Evolutionary conservation across 345 rosid genomes (phyloP).

Genomic region (Rhodamnia argentea): DNA sequence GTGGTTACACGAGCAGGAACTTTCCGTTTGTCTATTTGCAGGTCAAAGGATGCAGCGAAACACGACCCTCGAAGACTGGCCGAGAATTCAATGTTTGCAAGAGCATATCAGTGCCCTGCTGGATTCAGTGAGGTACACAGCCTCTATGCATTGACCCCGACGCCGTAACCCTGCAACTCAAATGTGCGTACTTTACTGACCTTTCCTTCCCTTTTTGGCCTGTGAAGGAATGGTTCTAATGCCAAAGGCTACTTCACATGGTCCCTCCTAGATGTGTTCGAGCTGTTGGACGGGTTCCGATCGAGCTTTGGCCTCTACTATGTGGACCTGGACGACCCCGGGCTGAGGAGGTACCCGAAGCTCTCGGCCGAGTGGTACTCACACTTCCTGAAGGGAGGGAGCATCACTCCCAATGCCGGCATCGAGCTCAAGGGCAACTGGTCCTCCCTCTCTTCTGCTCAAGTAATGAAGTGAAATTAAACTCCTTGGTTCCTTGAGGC

Average conservation of each 20-base stretch:
- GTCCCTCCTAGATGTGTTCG: constrained; percentile 12
- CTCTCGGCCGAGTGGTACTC: constrained; percentile 9
- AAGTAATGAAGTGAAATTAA: background rate
- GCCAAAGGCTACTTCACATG: constrained; percentile 12
- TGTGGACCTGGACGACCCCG: constrained; percentile 12
- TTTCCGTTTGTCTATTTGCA: background rate
- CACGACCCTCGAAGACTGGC: constrained; percentile 2
- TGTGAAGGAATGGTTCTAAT: background rate
- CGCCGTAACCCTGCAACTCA: background rate
- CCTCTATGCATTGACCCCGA: background rate
- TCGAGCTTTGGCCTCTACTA: constrained; percentile 6
- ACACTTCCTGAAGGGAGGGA: constrained; percentile 3
- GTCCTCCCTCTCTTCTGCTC: background rate
- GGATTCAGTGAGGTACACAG: background rate
- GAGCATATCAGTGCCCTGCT: constrained; percentile 1
- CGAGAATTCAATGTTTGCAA: constrained; percentile 4
- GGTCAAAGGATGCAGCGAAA: constrained; percentile 2
- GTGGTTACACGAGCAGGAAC: background rate
- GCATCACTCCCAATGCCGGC: background rate
- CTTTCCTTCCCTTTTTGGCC: background rate
- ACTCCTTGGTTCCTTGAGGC: background rate
- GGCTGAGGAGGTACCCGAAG: constrained; percentile 1
- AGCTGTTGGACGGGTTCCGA: constrained; percentile 1
- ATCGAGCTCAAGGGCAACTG: background rate
- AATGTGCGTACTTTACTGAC: background rate